A percentile compares a stretch with the other conserved stretches of the same genome.
Conservation (phyloP, 2,329 filamentous ascomycete species). For the Stagonosporopsis chrysanthemi region DNA sequence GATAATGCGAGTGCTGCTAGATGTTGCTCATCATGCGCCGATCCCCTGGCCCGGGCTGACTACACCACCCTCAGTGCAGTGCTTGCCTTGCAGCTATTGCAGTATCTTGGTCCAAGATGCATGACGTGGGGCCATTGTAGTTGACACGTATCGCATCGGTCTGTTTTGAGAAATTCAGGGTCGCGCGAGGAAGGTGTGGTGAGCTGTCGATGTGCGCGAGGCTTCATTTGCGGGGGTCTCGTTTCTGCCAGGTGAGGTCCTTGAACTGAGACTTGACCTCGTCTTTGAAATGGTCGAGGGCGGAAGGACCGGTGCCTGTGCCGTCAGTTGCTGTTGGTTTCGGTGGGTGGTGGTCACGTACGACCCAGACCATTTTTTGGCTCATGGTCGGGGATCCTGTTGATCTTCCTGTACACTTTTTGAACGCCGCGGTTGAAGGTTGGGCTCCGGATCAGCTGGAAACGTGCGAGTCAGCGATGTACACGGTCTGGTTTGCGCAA, state of each 20-base stretch:
- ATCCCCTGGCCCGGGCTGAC: too few relatives aligned
- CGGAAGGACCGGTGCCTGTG: conserved; percentile 47
- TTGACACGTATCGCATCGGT: too few relatives aligned
- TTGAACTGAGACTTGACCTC: conserved; percentile 60
- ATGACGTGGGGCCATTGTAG: too few relatives aligned
- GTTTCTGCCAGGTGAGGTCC: conserved; percentile 49
- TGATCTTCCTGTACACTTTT: conserved; percentile 57
- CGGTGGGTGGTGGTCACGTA: conserved; percentile 50
- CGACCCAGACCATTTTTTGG: conserved; percentile 52
- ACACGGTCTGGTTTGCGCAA: neutral
- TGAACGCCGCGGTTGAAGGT: conserved; percentile 63
- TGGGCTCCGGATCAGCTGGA: conserved; percentile 61
- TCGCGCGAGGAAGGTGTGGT: too few relatives aligned
- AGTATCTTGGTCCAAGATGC: too few relatives aligned
- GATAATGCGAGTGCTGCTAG: too few relatives aligned
- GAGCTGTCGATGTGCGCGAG: neutral
- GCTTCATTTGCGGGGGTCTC: conserved; percentile 31
- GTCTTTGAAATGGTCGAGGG: conserved; percentile 61
- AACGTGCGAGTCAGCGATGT: neutral
- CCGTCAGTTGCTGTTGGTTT: neutral
- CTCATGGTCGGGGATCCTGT: conserved; percentile 54
- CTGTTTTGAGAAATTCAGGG: too few relatives aligned
- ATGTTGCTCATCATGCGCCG: too few relatives aligned
- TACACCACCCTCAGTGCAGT: too few relatives aligned
- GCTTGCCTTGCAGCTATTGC: too few relatives aligned